phyloP scores from a whole-genome alignment of 139 green algal species.

The Chlamydomonas asymmetrica region DNA sequence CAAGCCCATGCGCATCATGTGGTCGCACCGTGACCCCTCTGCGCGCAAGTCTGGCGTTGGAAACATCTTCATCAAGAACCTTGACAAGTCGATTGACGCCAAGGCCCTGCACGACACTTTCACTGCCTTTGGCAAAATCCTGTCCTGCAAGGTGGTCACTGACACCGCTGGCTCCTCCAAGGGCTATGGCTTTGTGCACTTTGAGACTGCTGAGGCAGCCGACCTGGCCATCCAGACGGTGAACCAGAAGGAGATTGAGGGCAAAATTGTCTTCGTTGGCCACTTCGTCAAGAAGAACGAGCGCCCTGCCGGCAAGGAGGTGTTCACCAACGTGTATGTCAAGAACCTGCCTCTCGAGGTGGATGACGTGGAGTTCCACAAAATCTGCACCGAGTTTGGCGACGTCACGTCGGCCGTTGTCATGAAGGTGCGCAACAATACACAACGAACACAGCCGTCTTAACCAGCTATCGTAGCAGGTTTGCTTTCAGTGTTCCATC shows the following conservation, averaged over 20 bases:
- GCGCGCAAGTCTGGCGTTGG: constrained; percentile 77
- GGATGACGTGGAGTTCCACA: constrained; percentile 66
- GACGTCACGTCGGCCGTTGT: constrained; percentile 69
- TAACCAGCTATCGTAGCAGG: no score
- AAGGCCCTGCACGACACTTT: constrained; percentile 95
- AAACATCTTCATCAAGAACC: constrained; percentile 98
- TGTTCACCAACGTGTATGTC: constrained; percentile 92
- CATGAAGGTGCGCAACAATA: constrained; percentile 83
- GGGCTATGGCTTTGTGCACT: constrained; percentile 96
- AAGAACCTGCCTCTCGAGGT: constrained; percentile 84
- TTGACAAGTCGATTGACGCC: constrained; percentile 92
- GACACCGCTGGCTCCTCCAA: constrained; percentile 68
- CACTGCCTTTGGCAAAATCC: constrained; percentile 86
- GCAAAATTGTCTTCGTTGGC: constrained; percentile 80
- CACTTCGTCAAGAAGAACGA: constrained; percentile 83
- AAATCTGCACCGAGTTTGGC: constrained; percentile 75
- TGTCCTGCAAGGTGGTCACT: constrained; percentile 77
- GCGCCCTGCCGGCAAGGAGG: constrained; percentile 42
- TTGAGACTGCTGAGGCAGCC: constrained; percentile 78
- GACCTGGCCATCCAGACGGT: constrained; percentile 83
- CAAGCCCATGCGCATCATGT: constrained; percentile 95
- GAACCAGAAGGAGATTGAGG: constrained; percentile 66
- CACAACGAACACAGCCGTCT: no score
- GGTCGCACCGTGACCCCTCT: constrained; percentile 81
- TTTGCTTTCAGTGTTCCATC: no score